These are phyloP conservation scores for Lepiota venenata DNA, from an alignment of 768 basidiomycete species.

Conservation along the genomic window DNA sequence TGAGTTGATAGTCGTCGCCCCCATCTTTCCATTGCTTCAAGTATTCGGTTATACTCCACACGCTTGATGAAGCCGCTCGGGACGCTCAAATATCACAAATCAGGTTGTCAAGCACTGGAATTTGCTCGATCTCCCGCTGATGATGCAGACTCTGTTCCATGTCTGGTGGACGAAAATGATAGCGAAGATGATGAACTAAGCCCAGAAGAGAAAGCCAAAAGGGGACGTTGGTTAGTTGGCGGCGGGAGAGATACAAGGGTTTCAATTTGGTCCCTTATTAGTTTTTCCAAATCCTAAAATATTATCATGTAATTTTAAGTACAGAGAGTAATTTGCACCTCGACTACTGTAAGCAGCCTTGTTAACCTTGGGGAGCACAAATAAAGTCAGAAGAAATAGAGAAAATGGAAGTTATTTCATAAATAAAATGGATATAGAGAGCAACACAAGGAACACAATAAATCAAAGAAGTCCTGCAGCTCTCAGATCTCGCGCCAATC, in stretches of 20 bases:
- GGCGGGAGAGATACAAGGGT: slow-evolving; percentile 70
- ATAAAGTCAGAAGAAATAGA: not conserved
- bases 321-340: not conserved
- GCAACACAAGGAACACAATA: not conserved
- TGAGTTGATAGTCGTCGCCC: not conserved
- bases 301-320: not conserved
- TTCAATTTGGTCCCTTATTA: slow-evolving; percentile 67
- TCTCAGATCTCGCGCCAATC: slow-evolving; percentile 46
- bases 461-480: slow-evolving; percentile 52
- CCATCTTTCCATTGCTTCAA: slow-evolving; percentile 24
- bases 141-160: not conserved
- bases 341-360: not conserved
- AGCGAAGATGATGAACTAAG: slow-evolving; percentile 52
- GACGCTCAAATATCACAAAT: slow-evolving; percentile 79
- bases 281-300: slow-evolving; percentile 34
- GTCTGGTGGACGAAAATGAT: slow-evolving; percentile 26
- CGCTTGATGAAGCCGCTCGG: slow-evolving; percentile 81
- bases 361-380: not conserved
- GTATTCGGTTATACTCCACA: slow-evolving; percentile 80
- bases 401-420: slow-evolving; percentile 4
- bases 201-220: slow-evolving; percentile 37
- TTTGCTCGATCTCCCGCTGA: slow-evolving; percentile 47
- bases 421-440: slow-evolving; percentile 5
- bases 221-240: slow-evolving; percentile 59
- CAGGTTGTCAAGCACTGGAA: slow-evolving; percentile 66